phyloP scores from a whole-genome alignment of 176 grass and related monocot genomes.

The Cocos nucifera region DNA sequence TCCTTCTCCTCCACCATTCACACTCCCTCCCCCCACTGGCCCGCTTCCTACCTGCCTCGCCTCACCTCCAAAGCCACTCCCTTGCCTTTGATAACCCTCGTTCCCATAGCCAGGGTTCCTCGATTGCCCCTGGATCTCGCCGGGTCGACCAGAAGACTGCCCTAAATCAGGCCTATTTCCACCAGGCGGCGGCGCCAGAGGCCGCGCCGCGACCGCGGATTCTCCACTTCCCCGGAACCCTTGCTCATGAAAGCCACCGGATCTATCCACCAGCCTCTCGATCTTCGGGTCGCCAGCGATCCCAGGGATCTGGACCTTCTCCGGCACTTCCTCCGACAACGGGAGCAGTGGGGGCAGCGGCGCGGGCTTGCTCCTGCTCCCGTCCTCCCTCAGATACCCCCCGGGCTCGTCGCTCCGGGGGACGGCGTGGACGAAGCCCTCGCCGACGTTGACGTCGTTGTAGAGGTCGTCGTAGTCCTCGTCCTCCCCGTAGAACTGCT shows the following conservation, averaged over 20 bases:
- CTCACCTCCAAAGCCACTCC: constrained; percentile 6
- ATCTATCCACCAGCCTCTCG: constrained; percentile 23
- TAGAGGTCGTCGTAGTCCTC: constrained; percentile 58
- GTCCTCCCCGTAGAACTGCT: constrained; percentile 78
- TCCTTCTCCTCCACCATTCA: no score
- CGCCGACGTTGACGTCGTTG: constrained; percentile 18
- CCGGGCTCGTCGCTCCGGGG: constrained; percentile 7
- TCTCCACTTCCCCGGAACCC: constrained; percentile 2
- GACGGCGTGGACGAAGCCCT: constrained; percentile 20
- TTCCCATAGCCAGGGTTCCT: constrained; percentile 8
- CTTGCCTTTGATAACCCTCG: constrained; percentile 67
- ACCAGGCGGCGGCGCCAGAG: constrained; percentile 18
- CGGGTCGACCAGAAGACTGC: constrained; percentile 14
- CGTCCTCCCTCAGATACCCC: not conserved
- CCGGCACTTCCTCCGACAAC: constrained; percentile 5
- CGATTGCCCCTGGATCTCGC: constrained; percentile 30
- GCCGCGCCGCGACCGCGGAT: constrained; percentile 2
- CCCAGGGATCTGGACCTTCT: constrained; percentile 49
- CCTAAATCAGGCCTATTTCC: not conserved
- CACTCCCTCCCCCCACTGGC: no score
- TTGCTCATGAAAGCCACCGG: constrained; percentile 5
- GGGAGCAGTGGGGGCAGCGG: constrained; percentile 18
- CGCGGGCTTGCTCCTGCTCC: constrained; percentile 10
- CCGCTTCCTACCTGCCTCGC: not conserved
- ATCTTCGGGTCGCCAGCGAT: constrained; percentile 29